Base-by-base conservation (phyloP, 2,329 filamentous ascomycete genomes). In the Fusarium papillatum region DNA sequence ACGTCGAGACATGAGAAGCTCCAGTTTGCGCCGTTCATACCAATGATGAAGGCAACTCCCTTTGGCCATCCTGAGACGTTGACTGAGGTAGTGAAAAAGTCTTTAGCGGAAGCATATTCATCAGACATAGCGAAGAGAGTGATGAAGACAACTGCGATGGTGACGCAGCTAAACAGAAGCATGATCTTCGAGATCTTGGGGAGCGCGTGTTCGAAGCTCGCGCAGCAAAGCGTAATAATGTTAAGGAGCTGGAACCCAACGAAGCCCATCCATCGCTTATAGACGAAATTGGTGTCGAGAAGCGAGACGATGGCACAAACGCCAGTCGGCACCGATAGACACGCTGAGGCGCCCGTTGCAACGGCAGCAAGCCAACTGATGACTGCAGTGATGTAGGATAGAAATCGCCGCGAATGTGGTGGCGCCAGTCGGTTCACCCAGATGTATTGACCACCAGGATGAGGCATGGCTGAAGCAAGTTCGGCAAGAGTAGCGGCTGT, bases 1-100 rank as follows among this genome's bases (percentile, higher is more conserved):
- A 80, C 78, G 22, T 81, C 80, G 22, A 82, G 76, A 50, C 80
- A 81, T 1, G 78, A 81, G 24, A 81, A 79, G 62, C 79, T 80
- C 80, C 80, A 82, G 61, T 82, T 81, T 53, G 77, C 75, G 1
- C 79, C 79, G 36, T 78, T 79, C 64, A 82, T 76, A 17, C 80
- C 80, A 26, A 80, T 79, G 41, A 81, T 77, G 63, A 81, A 81
- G 4, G 80, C 80, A 36, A 81, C 68, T 9, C 80, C 80, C 13
- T 80, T 72, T 11, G 53, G 70, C 80, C 80, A 81, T 3, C 80
- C 80, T 1, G 76, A 73, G 0, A 76, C 59, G 41, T 82, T 82
- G 41, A 78, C 68, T 4, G 68, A 66, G 4, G 67, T 68, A 22
- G 69, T 31, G 43, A 81, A 81, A 67, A 80, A 80, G 50, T 73